Evolutionary conservation across 768 basidiomycete species (phyloP).

Genomic region (Termitomyces heimii): DNA sequence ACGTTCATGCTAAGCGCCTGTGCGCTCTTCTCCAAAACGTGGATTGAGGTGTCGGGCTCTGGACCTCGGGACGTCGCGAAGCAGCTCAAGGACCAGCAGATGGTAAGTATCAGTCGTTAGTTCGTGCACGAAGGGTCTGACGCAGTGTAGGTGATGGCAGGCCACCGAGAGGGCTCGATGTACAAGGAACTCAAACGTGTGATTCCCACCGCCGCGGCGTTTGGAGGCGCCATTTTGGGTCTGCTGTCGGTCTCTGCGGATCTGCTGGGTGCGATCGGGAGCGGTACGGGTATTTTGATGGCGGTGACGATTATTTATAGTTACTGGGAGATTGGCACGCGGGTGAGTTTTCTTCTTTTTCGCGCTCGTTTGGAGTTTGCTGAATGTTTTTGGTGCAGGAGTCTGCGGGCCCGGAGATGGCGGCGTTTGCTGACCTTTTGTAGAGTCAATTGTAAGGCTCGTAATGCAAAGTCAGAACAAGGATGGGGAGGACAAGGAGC

Average conservation of each 20-base stretch:
- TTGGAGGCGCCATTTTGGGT: conserved; percentile 96
- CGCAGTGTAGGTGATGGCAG: conserved; percentile 58
- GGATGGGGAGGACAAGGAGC: too few species aligned
- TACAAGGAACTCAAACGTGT: conserved; percentile 99
- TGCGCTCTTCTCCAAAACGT: conserved; percentile 97
- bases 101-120: conserved; percentile 44
- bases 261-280: conserved; percentile 92
- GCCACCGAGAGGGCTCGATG: conserved; percentile 96
- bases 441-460: conserved; percentile 25
- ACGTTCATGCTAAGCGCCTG: conserved; percentile 90
- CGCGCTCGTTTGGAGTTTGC: not conserved
- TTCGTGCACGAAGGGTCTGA: not conserved
- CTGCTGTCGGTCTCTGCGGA: conserved; percentile 89
- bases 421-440: conserved; percentile 72
- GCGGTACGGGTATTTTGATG: conserved; percentile 95
- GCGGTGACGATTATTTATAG: conserved; percentile 97
- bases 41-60: conserved; percentile 97
- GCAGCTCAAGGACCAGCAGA: conserved; percentile 97
- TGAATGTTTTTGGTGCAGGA: conserved; percentile 33
- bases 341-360: conserved; percentile 26
- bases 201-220: conserved; percentile 95
- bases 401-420: conserved; percentile 79
- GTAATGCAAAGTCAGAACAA: not conserved
- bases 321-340: conserved; percentile 95
- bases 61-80: conserved; percentile 96